Base-by-base conservation (phyloP, 192 early-diverging fungal species). In the Backusella psychrophila region DNA sequence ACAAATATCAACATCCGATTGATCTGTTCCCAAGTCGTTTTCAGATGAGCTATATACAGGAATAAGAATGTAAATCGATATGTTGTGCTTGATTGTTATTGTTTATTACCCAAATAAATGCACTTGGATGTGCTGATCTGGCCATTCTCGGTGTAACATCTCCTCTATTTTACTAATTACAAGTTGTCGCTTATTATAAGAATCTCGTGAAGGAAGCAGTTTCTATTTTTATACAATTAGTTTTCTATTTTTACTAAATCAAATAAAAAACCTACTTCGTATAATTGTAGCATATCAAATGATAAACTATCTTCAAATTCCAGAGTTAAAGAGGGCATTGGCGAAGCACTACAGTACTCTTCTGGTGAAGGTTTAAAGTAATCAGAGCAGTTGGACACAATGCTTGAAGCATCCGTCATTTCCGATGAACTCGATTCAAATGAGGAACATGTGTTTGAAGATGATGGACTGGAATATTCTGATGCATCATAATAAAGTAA, bases 1-100 rank as follows among this genome's bases (percentile, higher is more conserved):
- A 77, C 96, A 97, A 36, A 99, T 86, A 83, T 99, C 97, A 12
- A 99, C 94, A 81, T 99, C 97, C 36, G 93, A 94, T 26, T 81
- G 82, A 44, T 84, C 87, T 0, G 95, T 96, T 21, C 94, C 96
- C 34, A 99, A 85, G 41, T 93, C 93, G 81, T 97, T 98, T 38
- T 92, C 90, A 0, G 95, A 93, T 4, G 96, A 97, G 36, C 93
- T 94, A 56, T 14, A 17, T 33, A 36, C 33, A 17, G 38, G 21
- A 26, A 26, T 59, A 26, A 23, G 23, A 23, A 74, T 26, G 19
- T 6, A 66, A 2, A n/a, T 15, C 36, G 33, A 33, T 71, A 14
- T 42, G 23, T 4, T 29, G 53, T 39, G 35, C 11, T 9, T 41
- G 46, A n/a, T 14, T 39, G 2, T 52, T 12, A 14, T 73, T 70